A percentile compares a stretch with the other conserved stretches of the same genome.
phyloP scores from a whole-genome alignment of 2,329 filamentous ascomycete species.

The Exserohilum rostratum region DNA sequence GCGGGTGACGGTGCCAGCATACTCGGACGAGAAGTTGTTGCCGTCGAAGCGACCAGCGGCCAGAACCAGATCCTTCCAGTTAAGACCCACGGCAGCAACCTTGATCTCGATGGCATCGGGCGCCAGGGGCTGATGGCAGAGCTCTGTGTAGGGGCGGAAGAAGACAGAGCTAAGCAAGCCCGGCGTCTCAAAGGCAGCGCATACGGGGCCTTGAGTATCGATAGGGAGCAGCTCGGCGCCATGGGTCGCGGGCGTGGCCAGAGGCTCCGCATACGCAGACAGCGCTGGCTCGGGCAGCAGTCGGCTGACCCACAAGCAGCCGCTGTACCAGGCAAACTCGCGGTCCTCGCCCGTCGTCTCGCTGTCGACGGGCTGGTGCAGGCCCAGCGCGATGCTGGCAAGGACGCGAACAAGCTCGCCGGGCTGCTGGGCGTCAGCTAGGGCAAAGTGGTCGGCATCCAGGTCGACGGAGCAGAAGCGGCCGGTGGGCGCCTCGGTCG shows the following conservation, averaged over 20 bases:
- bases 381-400: no score
- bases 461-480: background rate
- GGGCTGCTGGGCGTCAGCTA: no score
- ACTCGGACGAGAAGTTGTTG: background rate
- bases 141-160: background rate
- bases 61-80: background rate
- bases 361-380: no score
- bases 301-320: background rate
- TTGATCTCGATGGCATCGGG: background rate
- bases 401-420: no score
- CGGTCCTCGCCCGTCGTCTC: no score
- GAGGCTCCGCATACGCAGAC: background rate
- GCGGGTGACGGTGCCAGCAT: background rate
- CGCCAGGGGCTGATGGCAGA: background rate
- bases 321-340: background rate
- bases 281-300: background rate
- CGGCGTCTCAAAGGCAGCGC: background rate
- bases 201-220: background rate
- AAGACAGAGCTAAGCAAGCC: slow-evolving; percentile 20
- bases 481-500: background rate
- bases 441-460: background rate
- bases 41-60: background rate
- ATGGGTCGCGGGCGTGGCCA: no score
- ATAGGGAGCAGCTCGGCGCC: background rate
- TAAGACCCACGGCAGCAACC: background rate